phyloP scores from a whole-genome alignment of 495 filamentous ascomycete genomes.

The Platismatia glauca region DNA sequence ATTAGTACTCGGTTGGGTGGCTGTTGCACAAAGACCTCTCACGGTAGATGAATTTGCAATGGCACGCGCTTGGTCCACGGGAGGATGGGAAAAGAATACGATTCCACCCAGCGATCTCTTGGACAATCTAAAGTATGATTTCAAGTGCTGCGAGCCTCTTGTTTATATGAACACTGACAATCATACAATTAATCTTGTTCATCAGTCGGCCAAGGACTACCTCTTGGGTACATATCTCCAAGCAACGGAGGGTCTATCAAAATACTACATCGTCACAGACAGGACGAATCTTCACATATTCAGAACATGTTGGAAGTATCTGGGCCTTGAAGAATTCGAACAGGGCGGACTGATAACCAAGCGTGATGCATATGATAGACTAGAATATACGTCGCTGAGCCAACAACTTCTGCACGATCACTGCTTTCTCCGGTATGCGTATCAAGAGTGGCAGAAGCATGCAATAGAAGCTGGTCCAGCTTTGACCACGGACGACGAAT shows the following conservation, averaged over 20 bases:
- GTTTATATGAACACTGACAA: constrained; percentile 19
- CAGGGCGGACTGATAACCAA: neutral
- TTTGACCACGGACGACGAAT: neutral
- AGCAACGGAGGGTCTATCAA: neutral
- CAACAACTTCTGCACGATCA: neutral
- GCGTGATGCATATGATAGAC: neutral
- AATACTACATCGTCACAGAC: neutral
- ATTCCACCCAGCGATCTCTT: constrained; percentile 4
- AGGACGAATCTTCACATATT: neutral
- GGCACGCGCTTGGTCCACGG: constrained; percentile 1
- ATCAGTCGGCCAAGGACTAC: constrained; percentile 26
- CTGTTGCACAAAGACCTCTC: constrained; percentile 25
- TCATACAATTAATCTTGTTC: constrained; percentile 25
- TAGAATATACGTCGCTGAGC: fast-evolving
- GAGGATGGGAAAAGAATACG: neutral
- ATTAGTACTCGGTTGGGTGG: constrained; percentile 24
- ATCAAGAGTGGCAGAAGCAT: neutral
- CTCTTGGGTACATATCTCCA: neutral
- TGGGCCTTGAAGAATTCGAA: neutral
- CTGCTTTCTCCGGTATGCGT: neutral
- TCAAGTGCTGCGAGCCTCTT: constrained; percentile 17
- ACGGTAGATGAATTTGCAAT: constrained; percentile 24
- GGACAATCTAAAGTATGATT: constrained; percentile 12
- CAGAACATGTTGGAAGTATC: constrained; percentile 2
- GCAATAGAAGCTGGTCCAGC: neutral